Evolutionary conservation across 2,329 filamentous ascomycete species (phyloP).

Genomic region (Fonsecaea erecta): DNA sequence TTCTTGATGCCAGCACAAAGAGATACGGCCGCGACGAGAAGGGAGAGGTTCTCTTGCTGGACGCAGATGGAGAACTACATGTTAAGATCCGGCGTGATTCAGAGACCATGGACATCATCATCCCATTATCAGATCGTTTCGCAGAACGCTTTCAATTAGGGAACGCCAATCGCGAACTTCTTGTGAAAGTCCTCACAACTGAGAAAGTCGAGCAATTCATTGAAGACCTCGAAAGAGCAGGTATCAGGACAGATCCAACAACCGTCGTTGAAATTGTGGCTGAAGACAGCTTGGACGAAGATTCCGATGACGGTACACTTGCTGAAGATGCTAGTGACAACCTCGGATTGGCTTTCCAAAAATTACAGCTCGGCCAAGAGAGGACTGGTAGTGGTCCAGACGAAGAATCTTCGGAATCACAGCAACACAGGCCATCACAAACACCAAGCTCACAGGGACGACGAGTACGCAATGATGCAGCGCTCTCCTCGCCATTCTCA

Average conservation of each 20-base stretch:
- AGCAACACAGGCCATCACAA: conserved; percentile 8
- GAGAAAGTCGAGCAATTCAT: conserved; percentile 22
- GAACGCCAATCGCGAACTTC: conserved; percentile 17
- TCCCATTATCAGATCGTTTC: conserved; percentile 21
- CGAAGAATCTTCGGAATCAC: conserved; percentile 8
- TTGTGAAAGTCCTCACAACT: conserved; percentile 19
- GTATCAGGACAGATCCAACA: conserved; percentile 17
- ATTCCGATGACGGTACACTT: conserved; percentile 89
- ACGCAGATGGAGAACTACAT: conserved; percentile 19
- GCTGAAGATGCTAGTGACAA: conserved; percentile 45
- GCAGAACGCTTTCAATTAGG: conserved; percentile 17
- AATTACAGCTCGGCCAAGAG: conserved; percentile 15
- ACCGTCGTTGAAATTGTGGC: conserved; percentile 9
- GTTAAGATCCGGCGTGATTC: conserved; percentile 14
- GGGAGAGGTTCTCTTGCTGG: conserved; percentile 17
- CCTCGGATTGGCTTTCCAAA: conserved; percentile 14
- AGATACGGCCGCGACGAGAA: conserved; percentile 18
- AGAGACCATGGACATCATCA: conserved; percentile 19
- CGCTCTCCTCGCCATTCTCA: conserved; percentile 14
- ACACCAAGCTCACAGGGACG: conserved; percentile 13
- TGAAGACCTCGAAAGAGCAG: conserved; percentile 23
- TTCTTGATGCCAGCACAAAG: conserved; percentile 15
- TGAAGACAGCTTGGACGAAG: conserved; percentile 61
- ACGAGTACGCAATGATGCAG: conserved; percentile 10
- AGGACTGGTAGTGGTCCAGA: conserved; percentile 9